Evolutionary conservation across 1,139 yeast genomes (phyloP), one percentile per base, ranked within the genome.

Genomic region (Saccharomyces hybrid): DNA sequence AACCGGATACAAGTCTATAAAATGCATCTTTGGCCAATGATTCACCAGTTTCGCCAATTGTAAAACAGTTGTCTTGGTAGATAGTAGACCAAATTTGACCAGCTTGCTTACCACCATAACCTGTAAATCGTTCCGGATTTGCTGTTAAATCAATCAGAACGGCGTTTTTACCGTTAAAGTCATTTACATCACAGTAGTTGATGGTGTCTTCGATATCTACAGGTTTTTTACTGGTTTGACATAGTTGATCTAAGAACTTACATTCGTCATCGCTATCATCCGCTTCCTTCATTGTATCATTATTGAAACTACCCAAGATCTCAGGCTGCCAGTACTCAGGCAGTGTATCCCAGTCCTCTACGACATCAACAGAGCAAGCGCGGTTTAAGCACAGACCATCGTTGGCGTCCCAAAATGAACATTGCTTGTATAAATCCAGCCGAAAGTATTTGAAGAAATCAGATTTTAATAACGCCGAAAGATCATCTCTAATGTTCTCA

Each of bases 51-150:
- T 70, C 76, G 55, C 84, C 79, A 5, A 57, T 55, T 48, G 80
- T 79, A 73, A 91, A 91, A 70, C 97, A 90, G 74, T 91, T 90
- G 66, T 93, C 97, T 51, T 83, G 82, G 70, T 95, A 95, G 48
- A 95, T 90, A 56, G 95, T 89, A 49, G 84, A 78, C 99, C 99
- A 95, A 52, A 95, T 88, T 68, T 86, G 91, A 62, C 85, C 83
- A 25, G 97, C 89, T 66, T 93, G 97, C 53, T 84, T 81, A 34
- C 99, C 99, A 48, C 91, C 87, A 68, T 95, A 95, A 0, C 99
- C 99, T 1, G 99, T 95, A 73, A 88, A 95, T 65, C 99, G 78
- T 72, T 95, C 99, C 0, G 97, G 97, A 65, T 95, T 95, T 55
- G 87, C 88, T 27, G 85, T 77, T 56, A 93, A 78, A 65, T 91